Conservation (phyloP, 140 eudicot species). For the Oenanthe javanica region DNA sequence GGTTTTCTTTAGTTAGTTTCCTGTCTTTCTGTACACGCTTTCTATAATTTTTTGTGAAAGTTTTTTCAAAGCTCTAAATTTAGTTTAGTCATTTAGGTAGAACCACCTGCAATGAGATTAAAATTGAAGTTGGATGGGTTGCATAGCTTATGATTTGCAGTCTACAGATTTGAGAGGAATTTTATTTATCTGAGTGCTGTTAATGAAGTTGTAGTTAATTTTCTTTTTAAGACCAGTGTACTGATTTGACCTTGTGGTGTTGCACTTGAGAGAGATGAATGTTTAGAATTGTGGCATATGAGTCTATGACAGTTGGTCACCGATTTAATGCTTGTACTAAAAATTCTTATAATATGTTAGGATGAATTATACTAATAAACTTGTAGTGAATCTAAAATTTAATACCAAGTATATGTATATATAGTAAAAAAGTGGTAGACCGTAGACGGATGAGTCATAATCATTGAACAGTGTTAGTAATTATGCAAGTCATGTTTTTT, state of each 20-base stretch:
- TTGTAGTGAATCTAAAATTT: no score
- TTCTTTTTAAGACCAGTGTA: neutral
- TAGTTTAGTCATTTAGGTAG: neutral
- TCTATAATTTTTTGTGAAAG: neutral
- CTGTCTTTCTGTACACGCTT: neutral
- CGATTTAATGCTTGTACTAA: neutral
- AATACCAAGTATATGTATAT: no score
- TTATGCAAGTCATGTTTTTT: neutral
- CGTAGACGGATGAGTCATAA: neutral
- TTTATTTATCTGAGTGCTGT: neutral
- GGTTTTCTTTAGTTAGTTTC: no score
- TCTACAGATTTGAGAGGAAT: neutral
- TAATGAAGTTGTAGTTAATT: neutral
- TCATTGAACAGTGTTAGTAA: slow-evolving; percentile 3
- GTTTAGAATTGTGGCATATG: neutral
- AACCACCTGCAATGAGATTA: neutral
- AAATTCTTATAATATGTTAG: neutral
- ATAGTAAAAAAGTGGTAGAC: neutral
- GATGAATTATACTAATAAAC: neutral
- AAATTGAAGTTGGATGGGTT: neutral
- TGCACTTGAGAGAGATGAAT: neutral
- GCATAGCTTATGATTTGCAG: neutral
- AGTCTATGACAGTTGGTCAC: neutral
- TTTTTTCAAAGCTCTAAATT: neutral
- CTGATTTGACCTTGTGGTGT: neutral